Evolutionary conservation across 2,329 filamentous ascomycete genomes (phyloP).

Genomic region (Podosphaera aphanis): DNA sequence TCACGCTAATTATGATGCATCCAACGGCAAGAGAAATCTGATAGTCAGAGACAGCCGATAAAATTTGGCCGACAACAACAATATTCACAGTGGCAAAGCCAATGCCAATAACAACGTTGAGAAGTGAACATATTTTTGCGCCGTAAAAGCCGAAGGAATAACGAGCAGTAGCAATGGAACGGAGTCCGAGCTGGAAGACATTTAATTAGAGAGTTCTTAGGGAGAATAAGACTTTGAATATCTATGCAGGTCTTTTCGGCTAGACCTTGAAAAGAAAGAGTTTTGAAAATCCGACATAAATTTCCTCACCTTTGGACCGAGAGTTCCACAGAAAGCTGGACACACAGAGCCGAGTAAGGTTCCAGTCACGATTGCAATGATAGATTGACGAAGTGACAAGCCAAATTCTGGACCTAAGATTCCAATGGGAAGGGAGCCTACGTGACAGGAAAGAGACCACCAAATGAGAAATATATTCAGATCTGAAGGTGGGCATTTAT

Average conservation of each 20-base stretch:
- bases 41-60: conserved; percentile 16
- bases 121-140: conserved; percentile 22
- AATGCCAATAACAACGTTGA: conserved; percentile 24
- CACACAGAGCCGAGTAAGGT: conserved; percentile 20
- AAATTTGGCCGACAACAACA: conserved; percentile 20
- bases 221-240: too few species aligned
- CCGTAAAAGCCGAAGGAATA: conserved; percentile 28
- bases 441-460: conserved; percentile 21
- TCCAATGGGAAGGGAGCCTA: conserved; percentile 18
- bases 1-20: conserved; percentile 12
- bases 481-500: conserved; percentile 20
- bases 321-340: conserved; percentile 20
- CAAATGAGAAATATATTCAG: conserved; percentile 22
- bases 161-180: conserved; percentile 21
- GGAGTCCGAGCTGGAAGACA: conserved; percentile 15
- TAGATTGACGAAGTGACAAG: conserved; percentile 21
- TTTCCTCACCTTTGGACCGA: conserved; percentile 19
- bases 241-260: not conserved
- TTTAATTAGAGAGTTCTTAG: not conserved
- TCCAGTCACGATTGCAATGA: conserved; percentile 19
- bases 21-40: conserved; percentile 20
- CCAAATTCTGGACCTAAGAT: conserved; percentile 26
- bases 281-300: not conserved
- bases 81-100: conserved; percentile 21
- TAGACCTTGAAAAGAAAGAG: not conserved